Conservation (phyloP, 352 stramenopile species). For the Pythium rhizo-oryzae region DNA sequence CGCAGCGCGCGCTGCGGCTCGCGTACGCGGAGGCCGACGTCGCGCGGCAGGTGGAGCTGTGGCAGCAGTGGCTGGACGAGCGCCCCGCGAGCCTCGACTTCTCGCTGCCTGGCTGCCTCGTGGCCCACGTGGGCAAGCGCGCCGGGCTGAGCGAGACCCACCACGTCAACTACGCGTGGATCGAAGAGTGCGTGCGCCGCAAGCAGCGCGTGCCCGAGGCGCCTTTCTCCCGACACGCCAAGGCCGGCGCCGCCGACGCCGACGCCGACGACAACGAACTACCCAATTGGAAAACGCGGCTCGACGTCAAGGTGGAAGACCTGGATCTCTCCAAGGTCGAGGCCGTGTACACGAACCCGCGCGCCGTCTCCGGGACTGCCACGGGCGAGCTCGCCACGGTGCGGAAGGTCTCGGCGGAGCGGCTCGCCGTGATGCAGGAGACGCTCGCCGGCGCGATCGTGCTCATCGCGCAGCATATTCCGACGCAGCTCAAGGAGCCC, state of each 20-base stretch:
- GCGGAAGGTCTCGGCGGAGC: conserved; percentile 37
- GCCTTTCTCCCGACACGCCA: conserved; percentile 26
- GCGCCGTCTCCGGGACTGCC: conserved; percentile 2
- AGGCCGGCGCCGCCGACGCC: no score
- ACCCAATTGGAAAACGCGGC: conserved; percentile 25
- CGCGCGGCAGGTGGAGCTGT: conserved; percentile 39
- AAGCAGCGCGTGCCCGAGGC: conserved; percentile 60
- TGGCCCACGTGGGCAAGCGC: conserved; percentile 54
- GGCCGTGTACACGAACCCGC: conserved; percentile 20
- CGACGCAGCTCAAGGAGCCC: conserved; percentile 58
- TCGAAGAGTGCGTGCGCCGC: conserved; percentile 74
- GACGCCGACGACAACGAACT: neutral
- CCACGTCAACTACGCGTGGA: conserved; percentile 78
- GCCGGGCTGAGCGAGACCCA: conserved; percentile 57
- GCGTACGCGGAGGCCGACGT: conserved; percentile 53
- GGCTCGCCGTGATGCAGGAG: conserved; percentile 56
- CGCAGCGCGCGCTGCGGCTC: conserved; percentile 48
- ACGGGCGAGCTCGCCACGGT: conserved; percentile 26
- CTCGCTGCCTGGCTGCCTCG: conserved; percentile 56
- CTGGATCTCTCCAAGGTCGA: conserved; percentile 10
- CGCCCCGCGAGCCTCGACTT: conserved; percentile 40
- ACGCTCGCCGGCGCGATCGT: conserved; percentile 61
- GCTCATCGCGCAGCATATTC: conserved; percentile 77
- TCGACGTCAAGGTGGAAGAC: conserved; percentile 26
- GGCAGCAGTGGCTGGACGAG: conserved; percentile 45